These are phyloP conservation scores for Aspergillus costaricaensis DNA, from an alignment of 2,329 filamentous ascomycete species.

Conservation along the genomic window DNA sequence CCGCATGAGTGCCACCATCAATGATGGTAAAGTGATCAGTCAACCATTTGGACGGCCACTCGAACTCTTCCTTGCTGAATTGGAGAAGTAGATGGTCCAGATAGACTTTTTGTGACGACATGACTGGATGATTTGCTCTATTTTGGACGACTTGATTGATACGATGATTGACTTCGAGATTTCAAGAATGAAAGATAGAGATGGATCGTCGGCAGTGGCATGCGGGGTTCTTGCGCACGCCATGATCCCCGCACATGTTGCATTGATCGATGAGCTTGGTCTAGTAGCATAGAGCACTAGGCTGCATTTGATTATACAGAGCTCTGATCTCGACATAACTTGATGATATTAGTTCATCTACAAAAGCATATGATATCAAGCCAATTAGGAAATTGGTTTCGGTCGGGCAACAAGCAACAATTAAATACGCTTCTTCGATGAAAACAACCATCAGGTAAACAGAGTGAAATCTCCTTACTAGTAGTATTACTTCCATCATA, in stretches of 20 bases:
- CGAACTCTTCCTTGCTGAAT: conserved; percentile 10
- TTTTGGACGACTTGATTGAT: neutral
- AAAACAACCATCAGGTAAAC: too few relatives aligned
- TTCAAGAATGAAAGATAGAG: neutral
- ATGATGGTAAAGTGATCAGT: conserved; percentile 17
- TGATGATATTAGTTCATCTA: too few relatives aligned
- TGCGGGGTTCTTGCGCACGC: neutral
- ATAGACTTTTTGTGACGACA: conserved; percentile 14
- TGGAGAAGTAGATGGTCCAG: conserved; percentile 17
- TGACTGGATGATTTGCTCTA: neutral
- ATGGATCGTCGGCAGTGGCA: neutral
- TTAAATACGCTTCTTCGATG: too few relatives aligned
- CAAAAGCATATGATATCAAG: too few relatives aligned
- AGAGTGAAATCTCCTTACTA: too few relatives aligned
- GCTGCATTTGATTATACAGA: too few relatives aligned
- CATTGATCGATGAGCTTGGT: neutral
- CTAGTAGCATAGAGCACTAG: too few relatives aligned
- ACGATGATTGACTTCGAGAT: neutral
- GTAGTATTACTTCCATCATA: too few relatives aligned
- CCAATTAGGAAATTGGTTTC: too few relatives aligned
- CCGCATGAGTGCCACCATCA: conserved; percentile 13
- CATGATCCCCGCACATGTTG: neutral
- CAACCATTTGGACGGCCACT: conserved; percentile 10
- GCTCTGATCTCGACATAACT: too few relatives aligned
- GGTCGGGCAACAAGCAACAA: too few relatives aligned